phyloP scores from a whole-genome alignment of 1,284 basidiomycete species.

The Sutorius eximius region DNA sequence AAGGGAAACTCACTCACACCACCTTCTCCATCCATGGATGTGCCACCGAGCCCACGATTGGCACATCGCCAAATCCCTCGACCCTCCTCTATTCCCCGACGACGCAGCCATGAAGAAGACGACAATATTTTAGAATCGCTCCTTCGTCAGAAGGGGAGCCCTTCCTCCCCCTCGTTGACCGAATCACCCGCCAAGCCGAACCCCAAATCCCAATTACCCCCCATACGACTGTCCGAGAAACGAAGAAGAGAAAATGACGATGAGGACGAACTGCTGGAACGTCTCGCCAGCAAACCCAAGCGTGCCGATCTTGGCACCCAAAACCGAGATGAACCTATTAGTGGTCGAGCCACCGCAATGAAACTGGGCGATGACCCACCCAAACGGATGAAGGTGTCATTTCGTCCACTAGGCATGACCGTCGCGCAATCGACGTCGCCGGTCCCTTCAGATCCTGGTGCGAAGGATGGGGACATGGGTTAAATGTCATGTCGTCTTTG shows the following conservation, averaged over 20 bases:
- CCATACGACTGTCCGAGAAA: constrained; percentile 64
- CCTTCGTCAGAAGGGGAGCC: constrained; percentile 42
- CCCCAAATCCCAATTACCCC: constrained; percentile 32
- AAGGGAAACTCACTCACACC: constrained; percentile 19
- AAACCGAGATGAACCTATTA: constrained; percentile 34
- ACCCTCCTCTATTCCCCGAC: constrained; percentile 40
- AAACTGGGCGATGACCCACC: constrained; percentile 63
- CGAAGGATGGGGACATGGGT: constrained; percentile 77
- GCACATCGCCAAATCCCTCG: constrained; percentile 43
- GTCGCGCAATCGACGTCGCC: constrained; percentile 36
- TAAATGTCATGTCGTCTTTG: constrained; percentile 27
- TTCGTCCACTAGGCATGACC: constrained; percentile 48
- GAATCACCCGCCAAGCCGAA: constrained; percentile 35
- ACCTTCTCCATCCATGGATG: constrained; percentile 29
- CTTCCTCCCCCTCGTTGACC: constrained; percentile 45
- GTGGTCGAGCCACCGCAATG: constrained; percentile 30
- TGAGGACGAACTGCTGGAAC: constrained; percentile 62
- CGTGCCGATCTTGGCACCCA: constrained; percentile 45
- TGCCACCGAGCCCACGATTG: constrained; percentile 41
- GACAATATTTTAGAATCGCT: constrained; percentile 56
- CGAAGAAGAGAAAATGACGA: constrained; percentile 74
- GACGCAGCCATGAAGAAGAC: constrained; percentile 41
- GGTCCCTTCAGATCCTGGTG: constrained; percentile 58
- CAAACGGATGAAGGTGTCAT: constrained; percentile 77
- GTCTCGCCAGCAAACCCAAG: constrained; percentile 56